phyloP scores from a whole-genome alignment of 1,139 yeast species.

The Yamadazyma oceani region DNA sequence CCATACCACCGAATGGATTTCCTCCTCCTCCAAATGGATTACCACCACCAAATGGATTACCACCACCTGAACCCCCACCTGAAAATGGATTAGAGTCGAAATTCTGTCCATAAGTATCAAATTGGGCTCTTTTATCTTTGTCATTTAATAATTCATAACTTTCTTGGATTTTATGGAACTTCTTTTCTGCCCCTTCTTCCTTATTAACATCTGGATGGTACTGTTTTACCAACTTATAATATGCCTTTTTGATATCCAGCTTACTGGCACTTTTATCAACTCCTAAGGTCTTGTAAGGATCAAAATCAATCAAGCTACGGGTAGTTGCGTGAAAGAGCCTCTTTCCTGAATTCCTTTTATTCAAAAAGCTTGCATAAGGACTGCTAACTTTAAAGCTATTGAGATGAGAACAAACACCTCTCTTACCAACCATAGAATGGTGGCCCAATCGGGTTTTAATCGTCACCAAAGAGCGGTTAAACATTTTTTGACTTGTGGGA shows the following conservation, averaged over 20 bases:
- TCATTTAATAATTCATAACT: constrained; percentile 92
- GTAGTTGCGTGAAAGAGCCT: background rate
- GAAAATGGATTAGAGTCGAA: constrained; percentile 49
- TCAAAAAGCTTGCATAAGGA: too few species aligned
- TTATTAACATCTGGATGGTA: constrained; percentile 97
- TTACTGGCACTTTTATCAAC: constrained; percentile 69
- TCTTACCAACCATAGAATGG: background rate
- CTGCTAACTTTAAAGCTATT: too few species aligned
- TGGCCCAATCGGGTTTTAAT: background rate
- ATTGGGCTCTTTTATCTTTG: constrained; percentile 82
- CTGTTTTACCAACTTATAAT: constrained; percentile 88
- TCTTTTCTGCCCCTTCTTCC: constrained; percentile 81
- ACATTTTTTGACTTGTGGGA: constrained; percentile 1
- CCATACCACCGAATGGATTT: constrained; percentile 47
- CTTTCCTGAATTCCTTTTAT: background rate
- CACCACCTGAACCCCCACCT: constrained; percentile 44
- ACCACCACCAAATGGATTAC: constrained; percentile 52
- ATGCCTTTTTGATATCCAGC: constrained; percentile 90
- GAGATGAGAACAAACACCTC: too few species aligned
- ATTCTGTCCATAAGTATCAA: constrained; percentile 89
- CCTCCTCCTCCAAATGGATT: constrained; percentile 39
- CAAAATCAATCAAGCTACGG: constrained; percentile 39
- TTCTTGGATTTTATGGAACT: constrained; percentile 89
- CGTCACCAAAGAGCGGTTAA: constrained; percentile 1
- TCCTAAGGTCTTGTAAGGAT: constrained; percentile 86